Evolutionary conservation across 1,284 basidiomycete species (phyloP).

Genomic region (Athelia psychrophila): DNA sequence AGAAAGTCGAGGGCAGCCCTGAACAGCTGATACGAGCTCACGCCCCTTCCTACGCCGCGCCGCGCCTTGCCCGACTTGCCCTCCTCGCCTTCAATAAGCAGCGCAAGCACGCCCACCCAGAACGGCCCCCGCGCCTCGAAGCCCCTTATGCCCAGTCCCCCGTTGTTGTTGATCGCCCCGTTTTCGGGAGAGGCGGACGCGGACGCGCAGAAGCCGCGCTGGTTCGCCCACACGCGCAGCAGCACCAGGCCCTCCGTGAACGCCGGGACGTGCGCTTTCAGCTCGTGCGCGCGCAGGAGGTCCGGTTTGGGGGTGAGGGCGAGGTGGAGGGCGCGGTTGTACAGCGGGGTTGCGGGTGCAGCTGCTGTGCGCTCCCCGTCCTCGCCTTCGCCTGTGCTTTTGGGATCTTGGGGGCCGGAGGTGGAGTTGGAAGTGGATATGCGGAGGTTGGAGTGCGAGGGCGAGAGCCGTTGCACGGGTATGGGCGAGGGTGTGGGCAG

Average conservation of each 20-base stretch:
- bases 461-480: conserved; percentile 67
- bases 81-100: conserved; percentile 53
- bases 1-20: conserved; percentile 79
- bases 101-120: conserved; percentile 71
- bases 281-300: conserved; percentile 66
- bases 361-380: too few species aligned
- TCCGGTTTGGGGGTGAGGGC: conserved; percentile 64
- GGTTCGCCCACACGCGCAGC: conserved; percentile 88
- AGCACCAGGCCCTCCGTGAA: conserved; percentile 79
- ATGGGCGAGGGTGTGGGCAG: conserved; percentile 60
- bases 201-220: conserved; percentile 67
- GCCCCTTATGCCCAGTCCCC: conserved; percentile 57
- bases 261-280: conserved; percentile 60
- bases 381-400: too few species aligned
- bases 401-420: background rate
- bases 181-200: background rate
- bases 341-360: conserved; percentile 73
- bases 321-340: conserved; percentile 76
- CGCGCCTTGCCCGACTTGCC: conserved; percentile 40
- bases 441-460: conserved; percentile 73
- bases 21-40: conserved; percentile 88
- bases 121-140: conserved; percentile 66
- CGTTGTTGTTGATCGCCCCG: conserved; percentile 35
- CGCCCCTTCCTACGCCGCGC: conserved; percentile 61
- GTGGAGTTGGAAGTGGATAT: conserved; percentile 22